phyloP scores from a whole-genome alignment of 371 early-diverging fungal species.

The Mortierella sp. region DNA sequence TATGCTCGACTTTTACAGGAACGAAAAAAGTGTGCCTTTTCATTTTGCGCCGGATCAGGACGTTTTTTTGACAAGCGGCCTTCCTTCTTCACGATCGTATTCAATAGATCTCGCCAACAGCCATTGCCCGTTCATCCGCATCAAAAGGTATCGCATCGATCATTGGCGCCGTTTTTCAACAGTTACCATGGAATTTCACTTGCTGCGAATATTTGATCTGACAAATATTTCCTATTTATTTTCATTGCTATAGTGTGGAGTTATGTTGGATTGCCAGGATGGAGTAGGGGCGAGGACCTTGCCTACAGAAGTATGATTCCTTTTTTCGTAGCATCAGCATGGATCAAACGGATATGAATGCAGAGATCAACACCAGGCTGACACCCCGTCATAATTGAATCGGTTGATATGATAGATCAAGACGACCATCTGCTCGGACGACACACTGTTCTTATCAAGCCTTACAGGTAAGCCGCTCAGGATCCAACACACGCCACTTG shows the following conservation, averaged over 20 bases:
- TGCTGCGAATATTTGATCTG: background rate
- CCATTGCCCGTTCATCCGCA: constrained; percentile 31
- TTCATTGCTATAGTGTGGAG: constrained; percentile 29
- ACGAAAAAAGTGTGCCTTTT: background rate
- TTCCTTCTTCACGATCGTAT: background rate
- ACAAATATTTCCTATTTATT: background rate
- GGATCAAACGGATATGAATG: background rate
- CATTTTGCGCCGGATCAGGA: background rate
- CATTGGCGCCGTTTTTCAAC: background rate
- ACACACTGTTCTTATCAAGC: constrained; percentile 44
- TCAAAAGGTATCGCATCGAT: constrained; percentile 31
- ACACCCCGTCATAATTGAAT: background rate
- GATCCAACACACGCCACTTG: background rate
- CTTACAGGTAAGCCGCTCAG: constrained; percentile 31
- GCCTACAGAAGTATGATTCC: constrained; percentile 17
- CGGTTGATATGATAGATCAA: constrained; percentile 18
- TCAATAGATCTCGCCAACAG: constrained; percentile 31
- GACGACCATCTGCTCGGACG: constrained; percentile 48
- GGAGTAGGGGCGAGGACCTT: constrained; percentile 14
- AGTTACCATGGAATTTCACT: background rate
- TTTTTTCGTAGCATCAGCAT: background rate
- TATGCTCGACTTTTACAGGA: background rate
- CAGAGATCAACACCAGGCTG: too few species aligned
- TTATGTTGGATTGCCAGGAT: constrained; percentile 29
- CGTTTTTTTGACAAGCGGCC: too few species aligned